phyloP scores from a whole-genome alignment of 2,329 filamentous ascomycete species.

The Aspergillus sp. region DNA sequence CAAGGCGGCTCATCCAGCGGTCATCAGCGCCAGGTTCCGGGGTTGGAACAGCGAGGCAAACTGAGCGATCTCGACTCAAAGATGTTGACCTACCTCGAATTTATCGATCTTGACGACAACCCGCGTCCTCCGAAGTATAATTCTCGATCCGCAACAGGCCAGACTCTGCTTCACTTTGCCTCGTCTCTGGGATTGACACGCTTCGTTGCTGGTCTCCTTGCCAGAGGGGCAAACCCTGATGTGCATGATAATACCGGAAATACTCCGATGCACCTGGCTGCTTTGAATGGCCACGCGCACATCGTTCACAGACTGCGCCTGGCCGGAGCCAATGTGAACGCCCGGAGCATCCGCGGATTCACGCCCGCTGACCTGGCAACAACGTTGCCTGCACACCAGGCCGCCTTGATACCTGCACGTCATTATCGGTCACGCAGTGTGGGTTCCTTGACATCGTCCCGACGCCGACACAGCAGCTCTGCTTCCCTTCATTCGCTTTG shows the following conservation, averaged over 20 bases:
- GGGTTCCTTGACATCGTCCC: conserved; percentile 52
- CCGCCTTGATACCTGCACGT: conserved; percentile 60
- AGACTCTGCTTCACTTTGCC: conserved; percentile 78
- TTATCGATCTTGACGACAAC: conserved; percentile 75
- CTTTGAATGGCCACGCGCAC: conserved; percentile 70
- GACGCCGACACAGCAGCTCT: conserved; percentile 60
- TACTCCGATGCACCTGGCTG: conserved; percentile 77
- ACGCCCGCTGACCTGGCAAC: conserved; percentile 69
- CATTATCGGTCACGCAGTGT: conserved; percentile 66
- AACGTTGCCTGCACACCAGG: conserved; percentile 62
- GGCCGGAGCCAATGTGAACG: conserved; percentile 67
- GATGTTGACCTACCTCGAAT: conserved; percentile 71
- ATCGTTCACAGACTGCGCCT: conserved; percentile 74
- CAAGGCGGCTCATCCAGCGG: conserved; percentile 42
- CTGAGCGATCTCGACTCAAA: conserved; percentile 60
- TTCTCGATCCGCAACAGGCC: conserved; percentile 62
- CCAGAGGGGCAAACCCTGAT: conserved; percentile 73
- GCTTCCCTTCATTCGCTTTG: conserved; percentile 66
- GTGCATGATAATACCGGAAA: conserved; percentile 74
- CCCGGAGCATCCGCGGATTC: conserved; percentile 67
- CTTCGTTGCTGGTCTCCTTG: conserved; percentile 73
- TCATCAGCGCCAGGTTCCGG: conserved; percentile 45
- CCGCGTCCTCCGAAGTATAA: conserved; percentile 66
- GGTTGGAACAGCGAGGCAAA: conserved; percentile 43
- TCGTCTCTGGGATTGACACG: conserved; percentile 71